These are phyloP conservation scores for Kodamaea jinghongensis DNA, from an alignment of 805 yeast species.

Conservation along the genomic window DNA sequence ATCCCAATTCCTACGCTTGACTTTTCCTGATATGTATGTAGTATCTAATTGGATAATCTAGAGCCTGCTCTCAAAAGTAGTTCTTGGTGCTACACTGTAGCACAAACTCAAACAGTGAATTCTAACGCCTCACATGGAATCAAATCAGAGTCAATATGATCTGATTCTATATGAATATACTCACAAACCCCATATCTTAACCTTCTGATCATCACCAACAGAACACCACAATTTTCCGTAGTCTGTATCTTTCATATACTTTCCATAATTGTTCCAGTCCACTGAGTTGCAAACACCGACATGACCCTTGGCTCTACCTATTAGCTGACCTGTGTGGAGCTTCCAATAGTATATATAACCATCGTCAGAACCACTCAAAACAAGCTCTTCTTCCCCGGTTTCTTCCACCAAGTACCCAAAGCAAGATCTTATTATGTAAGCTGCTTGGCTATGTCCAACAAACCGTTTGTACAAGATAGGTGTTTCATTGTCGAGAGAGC, in stretches of 20 bases:
- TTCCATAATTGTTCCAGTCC: slow-evolving; percentile 55
- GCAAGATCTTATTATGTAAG: slow-evolving; percentile 69
- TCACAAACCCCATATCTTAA: slow-evolving; percentile 61
- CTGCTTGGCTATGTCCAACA: slow-evolving; percentile 69
- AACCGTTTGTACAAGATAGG: slow-evolving; percentile 60
- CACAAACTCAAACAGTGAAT: too few relatives aligned
- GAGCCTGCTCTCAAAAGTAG: too few relatives aligned
- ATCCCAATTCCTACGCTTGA: too few relatives aligned
- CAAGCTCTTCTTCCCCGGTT: slow-evolving; percentile 53
- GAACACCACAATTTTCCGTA: slow-evolving; percentile 65
- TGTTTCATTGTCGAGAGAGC: slow-evolving; percentile 18
- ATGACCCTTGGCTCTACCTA: slow-evolving; percentile 63
- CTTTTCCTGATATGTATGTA: too few relatives aligned
- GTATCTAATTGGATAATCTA: too few relatives aligned
- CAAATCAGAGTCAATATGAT: neutral
- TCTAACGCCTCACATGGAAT: too few relatives aligned
- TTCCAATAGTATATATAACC: slow-evolving; percentile 79
- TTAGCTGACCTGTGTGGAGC: slow-evolving; percentile 61
- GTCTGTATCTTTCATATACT: slow-evolving; percentile 20
- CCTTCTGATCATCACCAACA: slow-evolving; percentile 77
- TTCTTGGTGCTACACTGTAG: neutral
- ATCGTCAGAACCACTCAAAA: slow-evolving; percentile 83
- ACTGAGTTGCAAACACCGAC: slow-evolving; percentile 70
- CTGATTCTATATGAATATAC: neutral
- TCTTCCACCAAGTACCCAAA: slow-evolving; percentile 57